Base-by-base conservation (phyloP, 1,284 basidiomycete species). In the Cryptococcus hybrid region DNA sequence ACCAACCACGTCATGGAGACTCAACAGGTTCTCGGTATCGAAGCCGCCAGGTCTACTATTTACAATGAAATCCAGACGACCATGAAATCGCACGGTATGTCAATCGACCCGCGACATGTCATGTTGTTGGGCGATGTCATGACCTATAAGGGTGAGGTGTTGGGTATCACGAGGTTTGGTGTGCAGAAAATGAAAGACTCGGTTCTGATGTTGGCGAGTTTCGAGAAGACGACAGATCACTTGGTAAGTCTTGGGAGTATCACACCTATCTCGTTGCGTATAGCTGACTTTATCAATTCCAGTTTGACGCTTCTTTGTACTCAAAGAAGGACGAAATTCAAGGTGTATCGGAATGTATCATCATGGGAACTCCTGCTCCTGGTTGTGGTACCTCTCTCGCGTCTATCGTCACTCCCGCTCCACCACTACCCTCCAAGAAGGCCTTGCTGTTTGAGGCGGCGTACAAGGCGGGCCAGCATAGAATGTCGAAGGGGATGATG, bases 161-260 rank as follows among this genome's bases (percentile, higher is more conserved):
- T 99, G 55, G 96, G 96, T 56, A 99, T 99, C 77, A 99, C 96
- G 7, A 89, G 96, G 24, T 99, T 99, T 79, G 96, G 96, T 75
- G 95, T 99, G n/a, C 92, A 95, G 30, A 99, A 99, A 80, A 99
- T 99, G 92, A 99, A 99, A 80, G 96, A 99, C 79, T 97, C 92
- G 68, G 94, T 98, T 1, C 84, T 99, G 67, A 99, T 99, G 96
- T 82, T 99, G 70, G 96, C 96, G 8, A 96, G 92, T 37, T 99
- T 99, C 77, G 96, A 99, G 79, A 99, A 99, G 82, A 99, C 96
- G 35, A 99, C 96, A 9, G 96, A 99, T 80, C 96, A 99, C 77
- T 80, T 99, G 58, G 83, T 83, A 36, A 57, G 72, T 71, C n/a
- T n/a, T n/a, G n/a, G n/a, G n/a, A n/a, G 15, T 39, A 35, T 12